phyloP scores from a whole-genome alignment of 2,329 filamentous ascomycete species.

The Pseudogymnoascus sp. region DNA sequence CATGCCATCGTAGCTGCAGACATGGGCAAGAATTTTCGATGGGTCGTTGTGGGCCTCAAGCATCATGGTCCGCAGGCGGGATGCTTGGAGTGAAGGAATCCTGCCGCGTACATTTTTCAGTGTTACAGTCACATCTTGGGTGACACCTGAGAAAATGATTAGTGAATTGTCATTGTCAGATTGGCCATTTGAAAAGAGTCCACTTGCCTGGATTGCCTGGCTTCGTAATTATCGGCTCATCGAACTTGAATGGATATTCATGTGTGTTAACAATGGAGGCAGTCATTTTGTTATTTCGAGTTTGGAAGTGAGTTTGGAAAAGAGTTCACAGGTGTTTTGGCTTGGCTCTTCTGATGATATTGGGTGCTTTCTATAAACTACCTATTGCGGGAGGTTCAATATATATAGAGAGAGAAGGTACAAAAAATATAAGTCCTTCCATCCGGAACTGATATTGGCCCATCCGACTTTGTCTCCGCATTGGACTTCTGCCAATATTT shows the following conservation, averaged over 20 bases:
- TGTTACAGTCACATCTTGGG: conserved; percentile 13
- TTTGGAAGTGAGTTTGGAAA: neutral
- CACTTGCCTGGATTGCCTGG: conserved; percentile 9
- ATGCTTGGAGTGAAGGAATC: conserved; percentile 32
- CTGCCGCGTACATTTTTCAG: conserved; percentile 29
- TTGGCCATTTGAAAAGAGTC: neutral
- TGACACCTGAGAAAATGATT: conserved; percentile 3
- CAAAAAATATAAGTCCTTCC: conserved; percentile 6
- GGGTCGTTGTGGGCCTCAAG: conserved; percentile 33
- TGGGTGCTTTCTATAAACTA: neutral
- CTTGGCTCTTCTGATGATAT: neutral
- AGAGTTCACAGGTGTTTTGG: neutral
- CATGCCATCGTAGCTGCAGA: conserved; percentile 36
- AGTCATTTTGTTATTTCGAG: conserved; percentile 16
- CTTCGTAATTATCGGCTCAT: conserved; percentile 11
- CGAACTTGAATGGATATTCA: conserved; percentile 29
- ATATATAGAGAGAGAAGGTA: neutral
- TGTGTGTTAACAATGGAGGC: conserved; percentile 26
- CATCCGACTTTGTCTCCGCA: neutral
- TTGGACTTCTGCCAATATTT: neutral
- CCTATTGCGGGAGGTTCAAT: neutral
- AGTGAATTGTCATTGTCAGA: neutral
- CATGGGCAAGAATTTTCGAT: conserved; percentile 35
- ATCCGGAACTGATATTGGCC: conserved; percentile 9
- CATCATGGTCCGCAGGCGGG: conserved; percentile 32